A percentile compares a stretch with the other conserved stretches of the same genome.
phyloP scores from a whole-genome alignment of 148 eudicot genomes.

The Camellia japonica region DNA sequence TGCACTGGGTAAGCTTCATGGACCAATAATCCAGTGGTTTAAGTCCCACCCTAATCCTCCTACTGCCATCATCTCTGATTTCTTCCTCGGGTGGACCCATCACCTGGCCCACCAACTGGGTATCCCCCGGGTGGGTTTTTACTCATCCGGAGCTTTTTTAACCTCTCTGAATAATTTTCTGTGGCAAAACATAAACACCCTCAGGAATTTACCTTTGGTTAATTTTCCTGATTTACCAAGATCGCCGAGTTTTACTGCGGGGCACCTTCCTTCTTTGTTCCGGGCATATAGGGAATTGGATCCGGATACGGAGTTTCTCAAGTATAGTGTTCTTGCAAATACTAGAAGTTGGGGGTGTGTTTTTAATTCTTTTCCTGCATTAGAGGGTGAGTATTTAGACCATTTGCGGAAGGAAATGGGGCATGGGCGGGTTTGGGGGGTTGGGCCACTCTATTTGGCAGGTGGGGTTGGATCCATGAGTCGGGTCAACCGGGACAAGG shows the following conservation, averaged over 20 bases:
- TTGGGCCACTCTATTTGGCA: conserved; percentile 43
- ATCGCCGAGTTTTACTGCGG: conserved; percentile 34
- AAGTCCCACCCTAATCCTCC: conserved; percentile 47
- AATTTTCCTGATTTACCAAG: conserved; percentile 38
- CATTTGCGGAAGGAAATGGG: conserved; percentile 27
- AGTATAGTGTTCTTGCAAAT: conserved; percentile 40
- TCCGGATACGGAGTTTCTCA: conserved; percentile 29
- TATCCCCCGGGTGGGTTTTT: conserved; percentile 47
- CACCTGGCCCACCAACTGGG: conserved; percentile 34
- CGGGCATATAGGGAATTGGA: conserved; percentile 29
- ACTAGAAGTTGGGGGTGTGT: conserved; percentile 41
- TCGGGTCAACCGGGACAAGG: conserved; percentile 21
- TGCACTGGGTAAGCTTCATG: conserved; percentile 41
- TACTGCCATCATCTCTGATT: conserved; percentile 53
- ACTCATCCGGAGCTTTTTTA: conserved; percentile 27
- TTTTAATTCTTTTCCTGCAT: conserved; percentile 38
- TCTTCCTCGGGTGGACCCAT: conserved; percentile 63
- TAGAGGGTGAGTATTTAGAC: conserved; percentile 47
- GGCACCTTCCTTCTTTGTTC: conserved; percentile 42
- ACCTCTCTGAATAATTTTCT: conserved; percentile 16
- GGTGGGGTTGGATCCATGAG: conserved; percentile 13
- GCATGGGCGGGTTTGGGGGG: conserved; percentile 33
- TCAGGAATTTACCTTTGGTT: neutral
- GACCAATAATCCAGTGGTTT: conserved; percentile 47
- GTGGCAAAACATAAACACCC: conserved; percentile 10